phyloP scores from a whole-genome alignment of 495 filamentous ascomycete genomes.

The Aspergillus asperescens region DNA sequence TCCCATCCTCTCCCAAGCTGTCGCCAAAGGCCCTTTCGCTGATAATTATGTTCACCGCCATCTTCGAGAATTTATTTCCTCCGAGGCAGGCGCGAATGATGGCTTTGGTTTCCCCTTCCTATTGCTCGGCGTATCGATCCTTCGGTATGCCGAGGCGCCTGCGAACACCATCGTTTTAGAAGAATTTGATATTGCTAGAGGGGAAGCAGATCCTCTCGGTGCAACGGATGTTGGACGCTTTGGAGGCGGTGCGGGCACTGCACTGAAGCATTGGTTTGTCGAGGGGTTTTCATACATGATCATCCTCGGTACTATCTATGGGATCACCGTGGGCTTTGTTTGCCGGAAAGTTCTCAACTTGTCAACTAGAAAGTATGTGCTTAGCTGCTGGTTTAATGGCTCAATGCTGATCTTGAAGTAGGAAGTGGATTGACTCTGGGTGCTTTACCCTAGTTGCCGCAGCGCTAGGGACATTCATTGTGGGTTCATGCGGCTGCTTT shows the following conservation, averaged over 20 bases:
- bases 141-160: slow-evolving; percentile 47
- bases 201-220: slow-evolving; percentile 27
- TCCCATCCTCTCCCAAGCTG: slow-evolving; percentile 54
- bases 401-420: slow-evolving; percentile 1
- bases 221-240: slow-evolving; percentile 29
- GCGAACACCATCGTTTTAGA: slow-evolving; percentile 17
- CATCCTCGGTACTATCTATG: slow-evolving; percentile 33
- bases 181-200: slow-evolving; percentile 22
- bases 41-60: slow-evolving; percentile 53
- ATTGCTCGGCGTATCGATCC: slow-evolving; percentile 49
- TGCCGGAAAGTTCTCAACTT: slow-evolving; percentile 27
- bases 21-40: slow-evolving; percentile 58
- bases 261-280: slow-evolving; percentile 37
- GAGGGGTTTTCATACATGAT: slow-evolving; percentile 41
- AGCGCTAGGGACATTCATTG: slow-evolving; percentile 33
- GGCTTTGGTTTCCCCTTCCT: slow-evolving; percentile 58
- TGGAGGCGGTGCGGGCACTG: slow-evolving; percentile 28
- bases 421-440: slow-evolving; percentile 36
- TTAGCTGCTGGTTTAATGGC: not conserved
- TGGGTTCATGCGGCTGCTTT: slow-evolving; percentile 38
- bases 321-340: slow-evolving; percentile 30
- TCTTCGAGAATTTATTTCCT: slow-evolving; percentile 58
- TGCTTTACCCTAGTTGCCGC: slow-evolving; percentile 30
- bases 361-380: slow-evolving; percentile 23
- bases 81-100: slow-evolving; percentile 57